These are phyloP conservation scores for Rubroboletus satanas DNA, from an alignment of 768 basidiomycete genomes.

Conservation along the genomic window DNA sequence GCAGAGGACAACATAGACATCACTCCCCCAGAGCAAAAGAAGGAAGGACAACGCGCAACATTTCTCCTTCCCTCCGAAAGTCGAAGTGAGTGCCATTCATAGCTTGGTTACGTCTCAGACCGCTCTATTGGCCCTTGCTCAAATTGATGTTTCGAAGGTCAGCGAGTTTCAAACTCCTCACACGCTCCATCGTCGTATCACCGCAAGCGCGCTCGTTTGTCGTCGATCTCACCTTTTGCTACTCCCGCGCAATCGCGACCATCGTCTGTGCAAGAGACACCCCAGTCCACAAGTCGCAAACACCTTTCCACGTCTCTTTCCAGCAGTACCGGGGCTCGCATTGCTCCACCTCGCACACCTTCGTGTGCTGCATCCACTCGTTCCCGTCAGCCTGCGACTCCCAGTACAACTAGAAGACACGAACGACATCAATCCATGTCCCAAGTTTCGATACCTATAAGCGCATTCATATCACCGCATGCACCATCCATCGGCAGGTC, in stretches of 20 bases:
- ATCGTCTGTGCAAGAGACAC: conserved; percentile 27
- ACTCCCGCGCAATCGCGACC: conserved; percentile 33
- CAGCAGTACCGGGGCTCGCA: conserved; percentile 31
- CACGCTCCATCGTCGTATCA: conserved; percentile 71
- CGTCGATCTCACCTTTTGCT: conserved; percentile 35
- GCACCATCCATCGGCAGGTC: conserved; percentile 65
- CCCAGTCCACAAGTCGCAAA: conserved; percentile 14
- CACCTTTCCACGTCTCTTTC: conserved; percentile 32
- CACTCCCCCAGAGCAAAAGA: conserved; percentile 62
- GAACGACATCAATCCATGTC: conserved; percentile 54
- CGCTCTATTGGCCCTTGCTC: conserved; percentile 23
- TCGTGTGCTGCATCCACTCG: conserved; percentile 37
- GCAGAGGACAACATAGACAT: conserved; percentile 68
- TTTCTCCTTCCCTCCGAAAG: conserved; percentile 56
- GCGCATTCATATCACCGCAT: conserved; percentile 73
- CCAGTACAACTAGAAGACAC: conserved; percentile 25
- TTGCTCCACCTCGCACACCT: conserved; percentile 29
- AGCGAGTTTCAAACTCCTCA: conserved; percentile 51
- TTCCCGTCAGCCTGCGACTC: conserved; percentile 29
- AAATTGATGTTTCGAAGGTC: conserved; percentile 37
- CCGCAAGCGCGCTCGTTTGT: conserved; percentile 65
- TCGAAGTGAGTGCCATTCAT: conserved; percentile 46
- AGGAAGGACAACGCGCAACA: conserved; percentile 49
- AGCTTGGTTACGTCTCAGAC: conserved; percentile 16
- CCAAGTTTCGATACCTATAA: conserved; percentile 73